Base-by-base conservation (phyloP, 2,329 filamentous ascomycete species). In the Pyrenochaeta sp. region DNA sequence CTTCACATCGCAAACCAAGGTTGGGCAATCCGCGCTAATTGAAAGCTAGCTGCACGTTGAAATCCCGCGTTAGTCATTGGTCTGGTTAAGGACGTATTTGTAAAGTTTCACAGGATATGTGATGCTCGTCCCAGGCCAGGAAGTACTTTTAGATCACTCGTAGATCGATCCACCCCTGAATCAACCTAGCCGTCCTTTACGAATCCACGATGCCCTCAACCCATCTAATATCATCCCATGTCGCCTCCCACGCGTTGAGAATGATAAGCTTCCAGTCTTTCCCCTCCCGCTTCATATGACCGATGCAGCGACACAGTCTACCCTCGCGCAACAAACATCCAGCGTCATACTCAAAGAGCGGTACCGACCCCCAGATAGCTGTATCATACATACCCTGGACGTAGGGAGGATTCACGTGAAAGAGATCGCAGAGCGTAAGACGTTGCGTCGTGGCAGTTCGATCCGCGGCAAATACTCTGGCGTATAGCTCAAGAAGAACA, bases 341-440 rank as follows among this genome's bases (percentile, higher is more conserved):
- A 37, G 76, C 75, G 38, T 79, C 76, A 17, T 69, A 71, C 17
- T 81, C 74, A 61, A 72, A 78, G 2, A 81, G 59, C 8, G 61
- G 53, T 3, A 70, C 66, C 4, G 72, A 67, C 49, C 75, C 75
- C 74, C 76, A 82, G 19, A 78, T 70, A 2, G 45, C 42, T 11
- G 59, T 56, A 31, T 72, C 64, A 26, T 78, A 77, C 1, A 70
- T 55, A 1, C 74, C 75, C 38, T 77, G 69, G 48, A 82, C 62
- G 41, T 80, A 81, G 0, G 84, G 85, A 4, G 79, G 78, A 8
- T 74, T 75, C 14, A 82, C 77, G 47, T 82, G 81, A 53, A 83
- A 85, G 0, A 89, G 65, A 55, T 88, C 85, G 26, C 75, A 74
- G 35, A 89, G 81, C n/a, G 82, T 77, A 50, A 89, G 87, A 41